Base-by-base conservation (phyloP, 805 yeast genomes). In the Wickerhamiella vanderwaltii region DNA sequence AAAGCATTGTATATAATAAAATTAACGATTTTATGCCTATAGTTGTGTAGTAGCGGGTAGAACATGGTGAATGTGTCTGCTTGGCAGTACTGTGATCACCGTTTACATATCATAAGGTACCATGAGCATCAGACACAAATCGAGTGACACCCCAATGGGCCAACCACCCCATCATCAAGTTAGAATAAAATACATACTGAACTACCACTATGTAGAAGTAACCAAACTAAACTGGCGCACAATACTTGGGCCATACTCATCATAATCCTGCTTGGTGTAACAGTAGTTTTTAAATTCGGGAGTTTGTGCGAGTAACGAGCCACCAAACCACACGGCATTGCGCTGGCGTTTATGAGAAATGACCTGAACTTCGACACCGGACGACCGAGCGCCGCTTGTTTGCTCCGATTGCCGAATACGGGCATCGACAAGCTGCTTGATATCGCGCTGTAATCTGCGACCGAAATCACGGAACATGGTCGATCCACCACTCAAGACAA, bases 301-400 rank as follows among this genome's bases (percentile, higher is more conserved):
- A 9, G 99, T 91, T 67, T 88, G 97, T 1, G 99, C 97, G 58
- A 91, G 71, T 52, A 91, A 67, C 16, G 94, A 82, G 51, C 99
- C 99, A 53, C 99, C 99, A 60, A 88, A 91, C 99, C 99, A 91
- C 45, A 91, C 99, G 3, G 99, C 99, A 57, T 91, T 85, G 61
- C 95, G 75, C 68, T 91, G 99, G 65, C 91, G 82, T 68, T 88
- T 86, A 67, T 91, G 99, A 22, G 94, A 77, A 51, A 91, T 87
- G 47, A 91, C 99, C 65, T 84, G 93, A 43, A 91, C 99, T 44
- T 86, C 94, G 39, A 91, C 93, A 60, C 99, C 99, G 23, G 93
- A 80, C 19, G 93, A 78, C 43, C 79, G 79, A 12, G 75, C 67
- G 29, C 77, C 77, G 54, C 86, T 75, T 46, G 78, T 66, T 53